These are phyloP conservation scores for Leccinum rimulosum DNA, from an alignment of 768 basidiomycete species.

Conservation along the genomic window DNA sequence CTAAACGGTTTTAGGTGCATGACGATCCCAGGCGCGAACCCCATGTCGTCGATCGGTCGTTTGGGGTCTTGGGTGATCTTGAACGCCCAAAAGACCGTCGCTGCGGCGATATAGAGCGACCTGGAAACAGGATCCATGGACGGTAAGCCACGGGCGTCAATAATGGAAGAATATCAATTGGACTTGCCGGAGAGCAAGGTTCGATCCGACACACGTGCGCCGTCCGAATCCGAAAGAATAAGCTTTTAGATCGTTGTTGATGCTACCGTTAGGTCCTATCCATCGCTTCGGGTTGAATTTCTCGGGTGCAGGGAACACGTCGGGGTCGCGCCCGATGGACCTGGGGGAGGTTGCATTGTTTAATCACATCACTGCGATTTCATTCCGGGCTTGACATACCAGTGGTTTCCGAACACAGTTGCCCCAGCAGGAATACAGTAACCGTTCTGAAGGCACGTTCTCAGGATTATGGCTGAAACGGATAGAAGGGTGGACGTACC, in stretches of 20 bases:
- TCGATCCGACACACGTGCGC: conserved; percentile 25
- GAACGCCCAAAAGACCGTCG: conserved; percentile 65
- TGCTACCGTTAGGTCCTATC: conserved; percentile 40
- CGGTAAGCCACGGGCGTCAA: neutral
- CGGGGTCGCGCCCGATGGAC: conserved; percentile 26
- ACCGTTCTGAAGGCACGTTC: conserved; percentile 27
- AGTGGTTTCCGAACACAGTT: conserved; percentile 32
- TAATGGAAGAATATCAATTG: neutral
- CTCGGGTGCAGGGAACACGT: conserved; percentile 38
- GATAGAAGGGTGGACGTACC: conserved; percentile 11
- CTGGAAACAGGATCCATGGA: conserved; percentile 23
- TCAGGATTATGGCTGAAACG: neutral
- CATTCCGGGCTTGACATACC: conserved; percentile 12
- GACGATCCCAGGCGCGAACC: conserved; percentile 62
- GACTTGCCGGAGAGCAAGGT: conserved; percentile 23
- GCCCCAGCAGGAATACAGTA: conserved; percentile 35
- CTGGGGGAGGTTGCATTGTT: conserved; percentile 1
- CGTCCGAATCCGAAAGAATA: conserved; percentile 58
- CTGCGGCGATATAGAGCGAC: conserved; percentile 62
- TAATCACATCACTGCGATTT: neutral
- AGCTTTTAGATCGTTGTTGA: conserved; percentile 49
- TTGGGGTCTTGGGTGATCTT: conserved; percentile 44
- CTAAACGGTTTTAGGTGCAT: conserved; percentile 61
- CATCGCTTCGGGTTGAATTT: conserved; percentile 56
- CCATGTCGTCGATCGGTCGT: conserved; percentile 57